A percentile compares a stretch with the other conserved stretches of the same genome.
phyloP scores from a whole-genome alignment of 2,329 filamentous ascomycete genomes.

The Sclerotinia borealis region DNA sequence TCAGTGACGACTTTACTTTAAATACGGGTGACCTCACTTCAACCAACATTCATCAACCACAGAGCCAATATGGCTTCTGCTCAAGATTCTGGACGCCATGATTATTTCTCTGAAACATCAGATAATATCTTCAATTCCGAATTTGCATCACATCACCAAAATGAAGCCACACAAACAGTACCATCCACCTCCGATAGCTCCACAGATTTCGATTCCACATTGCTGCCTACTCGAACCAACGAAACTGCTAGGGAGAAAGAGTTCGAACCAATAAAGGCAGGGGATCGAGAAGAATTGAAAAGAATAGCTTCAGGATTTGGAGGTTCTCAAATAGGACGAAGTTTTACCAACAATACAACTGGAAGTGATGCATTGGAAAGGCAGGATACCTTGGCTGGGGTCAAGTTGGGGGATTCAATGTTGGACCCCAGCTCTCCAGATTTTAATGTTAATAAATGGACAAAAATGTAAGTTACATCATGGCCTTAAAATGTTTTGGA shows the following conservation, averaged over 20 bases:
- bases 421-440: slow-evolving; percentile 44
- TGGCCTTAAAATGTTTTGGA: not conserved
- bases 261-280: slow-evolving; percentile 24
- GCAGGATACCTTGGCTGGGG: slow-evolving; percentile 31
- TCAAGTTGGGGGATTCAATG: slow-evolving; percentile 40
- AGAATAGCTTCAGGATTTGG: slow-evolving; percentile 26
- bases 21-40: not conserved
- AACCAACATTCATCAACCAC: not conserved
- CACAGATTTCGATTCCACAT: slow-evolving; percentile 9
- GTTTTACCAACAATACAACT: not conserved
- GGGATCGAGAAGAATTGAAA: slow-evolving; percentile 25
- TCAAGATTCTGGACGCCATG: not conserved
- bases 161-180: not conserved
- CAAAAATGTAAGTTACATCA: slow-evolving; percentile 19
- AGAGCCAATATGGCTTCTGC: slow-evolving; percentile 10
- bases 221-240: slow-evolving; percentile 15
- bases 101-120: not conserved
- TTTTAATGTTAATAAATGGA: slow-evolving; percentile 26
- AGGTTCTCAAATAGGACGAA: slow-evolving; percentile 15
- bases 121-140: not conserved
- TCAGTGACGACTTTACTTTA: not conserved
- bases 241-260: slow-evolving; percentile 17
- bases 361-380: slow-evolving; percentile 15
- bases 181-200: slow-evolving; percentile 9
- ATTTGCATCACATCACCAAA: not conserved